Conservation (phyloP, 345 rosid species). For the Gossypium australe region DNA sequence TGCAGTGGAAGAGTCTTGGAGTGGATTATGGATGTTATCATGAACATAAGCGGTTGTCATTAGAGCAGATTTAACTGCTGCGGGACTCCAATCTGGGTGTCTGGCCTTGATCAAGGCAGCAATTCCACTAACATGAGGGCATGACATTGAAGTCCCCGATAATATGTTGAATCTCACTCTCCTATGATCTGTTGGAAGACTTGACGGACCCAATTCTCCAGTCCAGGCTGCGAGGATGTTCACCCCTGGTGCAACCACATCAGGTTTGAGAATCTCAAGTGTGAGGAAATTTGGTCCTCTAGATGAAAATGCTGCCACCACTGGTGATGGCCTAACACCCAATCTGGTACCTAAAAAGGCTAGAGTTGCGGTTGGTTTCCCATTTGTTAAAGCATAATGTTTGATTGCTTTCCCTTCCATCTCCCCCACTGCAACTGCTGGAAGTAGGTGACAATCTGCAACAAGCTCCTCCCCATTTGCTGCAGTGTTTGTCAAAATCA, state of each 20-base stretch:
- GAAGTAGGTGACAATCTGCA: slow-evolving; percentile 82
- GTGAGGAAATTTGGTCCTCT: slow-evolving; percentile 61
- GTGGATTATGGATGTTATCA: slow-evolving; percentile 55
- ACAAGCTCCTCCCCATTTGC: slow-evolving; percentile 93
- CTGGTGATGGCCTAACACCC: slow-evolving; percentile 61
- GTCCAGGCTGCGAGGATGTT: slow-evolving; percentile 78
- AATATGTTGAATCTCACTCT: slow-evolving; percentile 71
- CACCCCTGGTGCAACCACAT: slow-evolving; percentile 65
- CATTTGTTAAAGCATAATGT: slow-evolving; percentile 41
- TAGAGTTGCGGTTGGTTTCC: slow-evolving; percentile 43
- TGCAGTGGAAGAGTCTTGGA: slow-evolving; percentile 50
- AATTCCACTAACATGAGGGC: slow-evolving; percentile 92
- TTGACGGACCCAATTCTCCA: slow-evolving; percentile 66
- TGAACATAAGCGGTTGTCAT: slow-evolving; percentile 95
- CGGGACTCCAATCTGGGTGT: slow-evolving; percentile 92
- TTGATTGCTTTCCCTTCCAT: slow-evolving; percentile 67
- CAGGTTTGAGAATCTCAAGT: slow-evolving; percentile 65
- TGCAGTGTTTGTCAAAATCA: slow-evolving; percentile 52
- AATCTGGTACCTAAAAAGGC: slow-evolving; percentile 48
- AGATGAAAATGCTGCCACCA: slow-evolving; percentile 74
- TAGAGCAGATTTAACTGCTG: slow-evolving; percentile 84
- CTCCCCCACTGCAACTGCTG: slow-evolving; percentile 78
- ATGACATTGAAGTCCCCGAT: slow-evolving; percentile 94
- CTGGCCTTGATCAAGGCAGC: slow-evolving; percentile 83
- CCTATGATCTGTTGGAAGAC: slow-evolving; percentile 60